These are phyloP conservation scores for Polyporus tsugae DNA, from an alignment of 1,284 basidiomycete genomes.

Conservation along the genomic window DNA sequence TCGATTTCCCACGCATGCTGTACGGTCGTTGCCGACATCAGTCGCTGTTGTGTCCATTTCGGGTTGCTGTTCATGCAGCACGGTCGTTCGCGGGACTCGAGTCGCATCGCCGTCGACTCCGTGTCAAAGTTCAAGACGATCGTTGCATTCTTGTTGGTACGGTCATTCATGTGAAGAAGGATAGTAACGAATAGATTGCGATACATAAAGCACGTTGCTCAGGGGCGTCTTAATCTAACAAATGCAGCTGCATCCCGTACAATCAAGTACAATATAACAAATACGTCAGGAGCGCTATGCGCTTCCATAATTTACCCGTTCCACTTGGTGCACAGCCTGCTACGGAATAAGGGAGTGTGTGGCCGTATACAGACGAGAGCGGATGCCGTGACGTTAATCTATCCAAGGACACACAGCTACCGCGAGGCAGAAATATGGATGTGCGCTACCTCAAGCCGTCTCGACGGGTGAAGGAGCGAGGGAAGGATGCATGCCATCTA, in stretches of 20 bases:
- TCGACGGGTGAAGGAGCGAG: conserved; percentile 17
- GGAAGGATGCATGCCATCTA: conserved; percentile 38
- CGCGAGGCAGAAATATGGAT: neutral
- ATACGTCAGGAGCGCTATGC: conserved; percentile 21
- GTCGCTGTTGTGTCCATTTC: conserved; percentile 14
- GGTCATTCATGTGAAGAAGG: neutral
- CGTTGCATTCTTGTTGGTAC: neutral
- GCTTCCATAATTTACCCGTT: conserved; percentile 26
- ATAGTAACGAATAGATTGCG: neutral
- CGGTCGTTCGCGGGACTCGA: neutral
- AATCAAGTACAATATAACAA: conserved; percentile 15
- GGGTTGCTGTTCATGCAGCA: neutral
- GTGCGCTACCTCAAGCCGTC: conserved; percentile 13
- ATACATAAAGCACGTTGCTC: conserved; percentile 11
- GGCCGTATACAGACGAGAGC: conserved; percentile 6
- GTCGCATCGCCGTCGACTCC: neutral
- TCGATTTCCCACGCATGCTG: conserved; percentile 48
- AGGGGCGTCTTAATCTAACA: conserved; percentile 19
- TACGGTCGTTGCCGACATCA: conserved; percentile 39
- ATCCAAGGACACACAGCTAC: conserved; percentile 20
- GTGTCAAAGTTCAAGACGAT: neutral
- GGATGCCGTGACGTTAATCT: conserved; percentile 19
- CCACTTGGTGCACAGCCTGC: conserved; percentile 14
- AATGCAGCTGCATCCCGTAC: neutral
- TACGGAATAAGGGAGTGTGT: conserved; percentile 21